Conservation (phyloP, 2,329 filamentous ascomycete genomes). For the Chalara sp. region DNA sequence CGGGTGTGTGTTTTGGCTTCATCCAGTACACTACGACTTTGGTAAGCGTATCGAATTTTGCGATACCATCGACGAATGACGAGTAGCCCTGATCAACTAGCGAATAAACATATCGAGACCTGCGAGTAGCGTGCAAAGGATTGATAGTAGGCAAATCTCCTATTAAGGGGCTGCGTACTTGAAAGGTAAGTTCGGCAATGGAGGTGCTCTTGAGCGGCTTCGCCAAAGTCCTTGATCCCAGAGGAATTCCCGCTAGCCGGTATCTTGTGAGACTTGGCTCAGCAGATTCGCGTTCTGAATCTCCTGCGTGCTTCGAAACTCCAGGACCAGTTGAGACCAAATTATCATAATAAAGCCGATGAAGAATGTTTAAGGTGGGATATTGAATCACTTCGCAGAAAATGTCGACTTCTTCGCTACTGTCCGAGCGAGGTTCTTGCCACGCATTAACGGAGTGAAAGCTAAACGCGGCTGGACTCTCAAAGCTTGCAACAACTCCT, state of each 20-base stretch:
- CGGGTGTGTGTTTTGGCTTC: slow-evolving; percentile 52
- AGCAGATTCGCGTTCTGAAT: slow-evolving; percentile 38
- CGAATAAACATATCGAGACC: slow-evolving; percentile 56
- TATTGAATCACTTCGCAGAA: slow-evolving; percentile 61
- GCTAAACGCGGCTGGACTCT: slow-evolving; percentile 63
- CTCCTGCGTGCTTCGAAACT: neutral
- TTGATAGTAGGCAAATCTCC: slow-evolving; percentile 65
- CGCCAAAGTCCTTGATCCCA: neutral
- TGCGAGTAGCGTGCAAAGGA: slow-evolving; percentile 40
- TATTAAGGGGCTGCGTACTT: slow-evolving; percentile 44
- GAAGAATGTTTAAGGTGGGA: slow-evolving; percentile 56
- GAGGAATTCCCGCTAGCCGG: slow-evolving; percentile 9
- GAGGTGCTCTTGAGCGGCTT: neutral
- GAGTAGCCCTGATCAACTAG: slow-evolving; percentile 49
- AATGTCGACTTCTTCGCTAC: slow-evolving; percentile 37
- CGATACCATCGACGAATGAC: slow-evolving; percentile 54
- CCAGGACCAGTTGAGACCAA: slow-evolving; percentile 44
- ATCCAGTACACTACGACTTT: slow-evolving; percentile 50
- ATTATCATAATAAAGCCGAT: slow-evolving; percentile 63
- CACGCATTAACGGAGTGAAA: slow-evolving; percentile 78
- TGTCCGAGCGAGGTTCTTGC: slow-evolving; percentile 40
- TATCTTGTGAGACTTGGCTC: slow-evolving; percentile 22
- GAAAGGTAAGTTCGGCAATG: slow-evolving; percentile 29
- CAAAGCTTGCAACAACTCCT: slow-evolving; percentile 63
- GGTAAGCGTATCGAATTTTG: slow-evolving; percentile 56